phyloP scores from a whole-genome alignment of 106 monocot species.

The Acanthochlamys bracteata region DNA sequence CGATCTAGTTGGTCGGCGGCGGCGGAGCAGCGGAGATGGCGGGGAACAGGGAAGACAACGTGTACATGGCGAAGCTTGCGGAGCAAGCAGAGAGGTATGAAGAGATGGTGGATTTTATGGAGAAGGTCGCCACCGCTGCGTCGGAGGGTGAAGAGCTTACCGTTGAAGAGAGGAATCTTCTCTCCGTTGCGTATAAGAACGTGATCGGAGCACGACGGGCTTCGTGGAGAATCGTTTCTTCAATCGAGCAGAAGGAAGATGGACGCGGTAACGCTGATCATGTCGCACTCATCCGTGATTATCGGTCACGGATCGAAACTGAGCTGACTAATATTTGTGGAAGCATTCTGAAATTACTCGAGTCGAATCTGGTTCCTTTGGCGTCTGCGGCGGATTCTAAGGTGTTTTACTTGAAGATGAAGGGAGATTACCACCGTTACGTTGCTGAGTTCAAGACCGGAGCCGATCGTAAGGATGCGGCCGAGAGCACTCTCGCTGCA shows the following conservation, averaged over 20 bases:
- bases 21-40: background rate
- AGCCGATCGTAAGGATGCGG: background rate
- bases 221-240: background rate
- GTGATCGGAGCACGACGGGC: slow-evolving; percentile 1
- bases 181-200: slow-evolving; percentile 5
- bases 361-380: background rate
- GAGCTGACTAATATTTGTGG: background rate
- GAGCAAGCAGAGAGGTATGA: slow-evolving; percentile 2
- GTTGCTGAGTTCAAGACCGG: slow-evolving; percentile 1
- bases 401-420: slow-evolving; percentile 7
- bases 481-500: background rate
- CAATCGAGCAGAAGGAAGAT: slow-evolving; percentile 2
- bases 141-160: background rate
- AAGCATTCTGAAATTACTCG: background rate
- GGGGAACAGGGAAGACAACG: background rate
- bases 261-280: background rate
- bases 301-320: background rate
- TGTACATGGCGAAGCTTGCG: slow-evolving; percentile 6
- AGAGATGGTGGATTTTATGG: slow-evolving; percentile 4
- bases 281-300: background rate
- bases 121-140: background rate
- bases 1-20: background rate
- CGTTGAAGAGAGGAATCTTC: background rate
- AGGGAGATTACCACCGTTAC: slow-evolving; percentile 2
- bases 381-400: background rate